A percentile compares a stretch with the other conserved stretches of the same genome.
phyloP scores from a whole-genome alignment of 768 basidiomycete genomes.

The Suillus clintonianus region DNA sequence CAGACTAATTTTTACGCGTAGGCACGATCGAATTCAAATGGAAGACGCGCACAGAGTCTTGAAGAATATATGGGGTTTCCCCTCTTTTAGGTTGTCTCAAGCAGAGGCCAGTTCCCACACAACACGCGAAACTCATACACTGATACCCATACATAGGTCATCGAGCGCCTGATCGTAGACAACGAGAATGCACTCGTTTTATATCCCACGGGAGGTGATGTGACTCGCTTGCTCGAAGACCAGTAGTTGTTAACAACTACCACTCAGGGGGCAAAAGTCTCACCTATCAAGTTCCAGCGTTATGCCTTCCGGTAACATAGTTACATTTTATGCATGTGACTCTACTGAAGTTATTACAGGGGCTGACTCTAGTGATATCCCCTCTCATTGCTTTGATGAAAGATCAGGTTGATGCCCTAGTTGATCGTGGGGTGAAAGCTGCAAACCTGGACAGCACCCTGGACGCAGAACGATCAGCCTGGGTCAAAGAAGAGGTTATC shows the following conservation, averaged over 20 bases:
- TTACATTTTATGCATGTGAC: neutral
- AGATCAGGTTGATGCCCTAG: constrained; percentile 41
- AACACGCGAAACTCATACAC: neutral
- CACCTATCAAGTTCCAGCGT: constrained; percentile 41
- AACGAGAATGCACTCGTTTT: constrained; percentile 44
- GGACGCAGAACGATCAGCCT: constrained; percentile 27
- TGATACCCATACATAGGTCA: constrained; percentile 25
- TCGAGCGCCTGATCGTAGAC: constrained; percentile 39
- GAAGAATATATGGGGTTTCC: constrained; percentile 36
- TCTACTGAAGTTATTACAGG: constrained; percentile 7
- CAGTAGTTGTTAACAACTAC: neutral
- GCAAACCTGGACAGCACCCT: constrained; percentile 44
- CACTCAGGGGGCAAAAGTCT: constrained; percentile 38
- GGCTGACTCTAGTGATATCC: constrained; percentile 38
- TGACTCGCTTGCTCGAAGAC: neutral
- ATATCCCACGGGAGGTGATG: constrained; percentile 40
- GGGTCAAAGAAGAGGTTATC: constrained; percentile 38
- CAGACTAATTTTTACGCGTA: neutral
- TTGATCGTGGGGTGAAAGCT: constrained; percentile 35
- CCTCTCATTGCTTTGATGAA: constrained; percentile 39
- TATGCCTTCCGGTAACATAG: constrained; percentile 35
- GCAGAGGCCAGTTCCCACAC: constrained; percentile 27
- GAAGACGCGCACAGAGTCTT: constrained; percentile 35
- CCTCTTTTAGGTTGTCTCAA: constrained; percentile 40
- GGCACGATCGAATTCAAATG: constrained; percentile 23